Evolutionary conservation across 345 rosid genomes (phyloP).

Genomic region (Syzygium aromaticum): DNA sequence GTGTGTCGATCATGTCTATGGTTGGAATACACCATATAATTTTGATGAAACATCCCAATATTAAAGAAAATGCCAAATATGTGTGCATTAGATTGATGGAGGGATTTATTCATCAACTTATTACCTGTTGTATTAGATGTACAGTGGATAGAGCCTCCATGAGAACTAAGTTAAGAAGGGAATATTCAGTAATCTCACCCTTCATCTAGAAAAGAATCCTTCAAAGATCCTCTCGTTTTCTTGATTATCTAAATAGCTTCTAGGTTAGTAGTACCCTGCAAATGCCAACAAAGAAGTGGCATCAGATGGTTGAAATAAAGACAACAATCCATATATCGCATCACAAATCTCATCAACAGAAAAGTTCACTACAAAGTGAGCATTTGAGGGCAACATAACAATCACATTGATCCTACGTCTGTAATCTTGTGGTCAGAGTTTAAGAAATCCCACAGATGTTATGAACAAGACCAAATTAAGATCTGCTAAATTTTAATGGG

Average conservation of each 20-base stretch:
- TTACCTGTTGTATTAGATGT: neutral
- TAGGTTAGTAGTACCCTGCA: constrained; percentile 34
- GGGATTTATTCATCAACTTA: neutral
- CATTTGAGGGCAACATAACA: neutral
- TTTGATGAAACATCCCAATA: neutral
- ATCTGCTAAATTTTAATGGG: neutral
- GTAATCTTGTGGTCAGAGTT: neutral
- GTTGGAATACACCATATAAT: neutral
- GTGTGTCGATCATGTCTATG: neutral
- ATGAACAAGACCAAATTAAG: neutral
- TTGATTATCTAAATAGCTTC: constrained; percentile 32
- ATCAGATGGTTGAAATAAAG: neutral
- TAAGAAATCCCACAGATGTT: neutral
- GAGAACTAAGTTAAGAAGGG: neutral
- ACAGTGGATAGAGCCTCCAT: neutral
- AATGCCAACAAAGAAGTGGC: neutral
- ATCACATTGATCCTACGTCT: neutral
- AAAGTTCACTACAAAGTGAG: neutral
- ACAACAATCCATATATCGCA: neutral
- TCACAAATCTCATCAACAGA: neutral
- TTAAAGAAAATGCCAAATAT: neutral
- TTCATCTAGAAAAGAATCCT: constrained; percentile 48
- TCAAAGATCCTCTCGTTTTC: constrained; percentile 35
- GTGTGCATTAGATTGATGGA: neutral
- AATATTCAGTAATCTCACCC: constrained; percentile 39